Evolutionary conservation across 176 grass and related monocot species (phyloP), one percentile per base, ranked within the genome.

Genomic region (Triticum monococcum): DNA sequence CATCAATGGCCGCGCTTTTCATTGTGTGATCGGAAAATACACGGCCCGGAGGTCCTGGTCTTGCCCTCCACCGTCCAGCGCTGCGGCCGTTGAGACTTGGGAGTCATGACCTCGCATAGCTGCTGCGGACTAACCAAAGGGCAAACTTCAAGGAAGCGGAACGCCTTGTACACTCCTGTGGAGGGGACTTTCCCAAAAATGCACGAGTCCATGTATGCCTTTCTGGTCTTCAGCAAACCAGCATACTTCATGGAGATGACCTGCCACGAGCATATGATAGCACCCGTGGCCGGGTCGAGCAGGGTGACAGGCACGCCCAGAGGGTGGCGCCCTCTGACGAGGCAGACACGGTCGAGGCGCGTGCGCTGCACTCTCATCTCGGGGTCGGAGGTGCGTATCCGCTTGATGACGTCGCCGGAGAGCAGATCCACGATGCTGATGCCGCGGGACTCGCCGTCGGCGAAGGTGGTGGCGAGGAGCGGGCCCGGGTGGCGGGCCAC

Each of bases 91-190:
- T 40, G 38, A 83, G 32, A n/a, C n/a, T n/a, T n/a, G n/a, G n/a
- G n/a, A 13, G 81, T 71, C 22, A 72, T 72, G 22, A 72, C n/a
- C 67, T 83, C 81, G 46, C 67, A 72, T 7, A 72, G 67, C 45
- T 83, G 48, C 28, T 33, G 78, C n/a, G 5, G 46, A 9, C 7
- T 8, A 54, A n/a, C 2, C n/a, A n/a, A 13, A 10, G 56, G 37
- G 8, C n/a, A 43, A 24, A n/a, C 43, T 24, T 23, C 7, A 8
- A 82, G 64, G 64, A 82, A 69, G 0, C 64, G 80, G 20, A 82
- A 23, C 1, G 18, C 80, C 84, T 86, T 86, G 84, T 69, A 78
- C 46, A 79, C 63, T 32, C 75, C 63, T 6, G 84, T 86, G 8
- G 75, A 86, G 3, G 75, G n/a, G 25, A 86, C 64, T 20, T 77